Base-by-base conservation (phyloP, 805 yeast species). In the Pichia pseudocactophila region DNA sequence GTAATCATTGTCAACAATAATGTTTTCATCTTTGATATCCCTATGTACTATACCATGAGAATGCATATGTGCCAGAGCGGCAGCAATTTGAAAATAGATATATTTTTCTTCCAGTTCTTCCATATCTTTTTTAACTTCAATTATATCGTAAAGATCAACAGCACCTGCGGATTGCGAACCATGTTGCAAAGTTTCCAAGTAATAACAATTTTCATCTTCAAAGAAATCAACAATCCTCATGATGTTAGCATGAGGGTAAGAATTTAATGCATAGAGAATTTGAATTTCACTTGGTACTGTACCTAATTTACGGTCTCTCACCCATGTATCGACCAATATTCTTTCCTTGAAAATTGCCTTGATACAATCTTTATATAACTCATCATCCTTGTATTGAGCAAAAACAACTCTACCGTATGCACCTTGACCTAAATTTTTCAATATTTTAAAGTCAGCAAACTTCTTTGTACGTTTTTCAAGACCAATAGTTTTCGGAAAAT, bases 261-360 rank as follows among this genome's bases (percentile, higher is more conserved):
- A 64, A 54, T 79, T 81, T 45, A 90, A 64, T n/a, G 80, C 78
- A 26, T 90, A 80, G 86, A 92, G 80, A 36, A 92, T 80, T 59
- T 88, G 95, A 50, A 92, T 92, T 61, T 92, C 98, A n/a, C 90
- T 80, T 2, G 97, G 97, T 30, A 92, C 82, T 0, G 96, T 89
- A 6, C 98, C 98, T 34, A 92, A 65, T 46, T 74, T 74, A 20
- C 96, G 74, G 61, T 92, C 97, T 42, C 97, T 71, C 2, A 88
- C 95, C 98, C 98, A 92, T 0, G 97, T 88, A 59, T 92, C 98
- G 10, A 92, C 96, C 54, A 92, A 68, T 53, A 92, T 92, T 44
- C 96, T 73, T 52, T 87, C 95, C 55, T 92, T 92, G 57, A 85
- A 83, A 39, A 92, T 92, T 52, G 94, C 79, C 61, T 92, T 92